A percentile compares a stretch with the other conserved stretches of the same genome.
phyloP scores from a whole-genome alignment of 1,139 yeast species.

The Lodderomyces theae region DNA sequence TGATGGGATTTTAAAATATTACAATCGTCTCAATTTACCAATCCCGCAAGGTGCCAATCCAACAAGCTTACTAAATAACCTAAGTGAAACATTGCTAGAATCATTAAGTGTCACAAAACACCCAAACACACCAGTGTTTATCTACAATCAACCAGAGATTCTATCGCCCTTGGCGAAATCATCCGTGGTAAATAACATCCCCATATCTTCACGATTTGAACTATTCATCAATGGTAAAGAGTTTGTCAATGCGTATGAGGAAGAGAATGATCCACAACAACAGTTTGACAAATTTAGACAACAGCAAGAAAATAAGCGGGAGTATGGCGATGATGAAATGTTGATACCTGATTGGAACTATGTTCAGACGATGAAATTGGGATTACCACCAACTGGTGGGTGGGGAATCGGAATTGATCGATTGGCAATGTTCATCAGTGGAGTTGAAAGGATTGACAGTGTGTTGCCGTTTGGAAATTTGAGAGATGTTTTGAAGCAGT shows the following conservation, averaged over 20 bases:
- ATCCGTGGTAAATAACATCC: constrained; percentile 28
- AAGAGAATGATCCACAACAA: constrained; percentile 80
- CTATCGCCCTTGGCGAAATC: constrained; percentile 90
- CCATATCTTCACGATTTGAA: constrained; percentile 74
- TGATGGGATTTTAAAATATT: constrained; percentile 37
- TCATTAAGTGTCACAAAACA: constrained; percentile 40
- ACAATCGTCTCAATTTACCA: constrained; percentile 23
- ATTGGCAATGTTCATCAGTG: constrained; percentile 73
- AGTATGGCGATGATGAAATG: constrained; percentile 57
- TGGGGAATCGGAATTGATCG: constrained; percentile 97
- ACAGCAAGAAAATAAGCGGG: constrained; percentile 51
- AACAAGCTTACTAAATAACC: constrained; percentile 58
- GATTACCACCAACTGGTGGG: constrained; percentile 97
- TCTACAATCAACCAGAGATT: constrained; percentile 78
- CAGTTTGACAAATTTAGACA: constrained; percentile 60
- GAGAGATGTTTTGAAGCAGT: constrained; percentile 51
- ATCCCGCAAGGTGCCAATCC: constrained; percentile 51
- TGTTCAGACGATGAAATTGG: constrained; percentile 79
- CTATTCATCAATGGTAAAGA: constrained; percentile 78
- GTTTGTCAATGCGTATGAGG: constrained; percentile 92
- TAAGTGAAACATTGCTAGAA: constrained; percentile 65
- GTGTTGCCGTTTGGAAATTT: constrained; percentile 83
- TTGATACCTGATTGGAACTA: constrained; percentile 72
- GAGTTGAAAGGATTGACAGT: constrained; percentile 65
- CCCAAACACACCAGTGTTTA: constrained; percentile 56